Evolutionary conservation across 2,329 filamentous ascomycete genomes (phyloP).

Genomic region (Colletotrichum australisinense): DNA sequence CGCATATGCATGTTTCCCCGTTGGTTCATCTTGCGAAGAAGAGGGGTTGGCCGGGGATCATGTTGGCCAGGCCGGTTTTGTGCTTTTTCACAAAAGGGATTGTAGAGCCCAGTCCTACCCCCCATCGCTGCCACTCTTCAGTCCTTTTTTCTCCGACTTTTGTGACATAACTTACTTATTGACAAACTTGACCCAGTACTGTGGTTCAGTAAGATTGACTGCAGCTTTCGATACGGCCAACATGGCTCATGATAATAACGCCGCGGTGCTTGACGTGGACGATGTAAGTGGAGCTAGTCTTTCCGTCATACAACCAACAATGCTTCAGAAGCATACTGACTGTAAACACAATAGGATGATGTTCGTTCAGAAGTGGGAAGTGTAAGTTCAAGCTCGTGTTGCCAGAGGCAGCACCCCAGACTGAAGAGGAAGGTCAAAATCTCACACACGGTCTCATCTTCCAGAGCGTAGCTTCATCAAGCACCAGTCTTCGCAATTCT

Average conservation of each 20-base stretch:
- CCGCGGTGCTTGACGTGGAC: neutral
- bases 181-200: neutral
- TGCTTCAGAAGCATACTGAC: neutral
- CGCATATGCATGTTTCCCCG: slow-evolving; percentile 1
- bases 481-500: slow-evolving; percentile 45
- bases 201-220: neutral
- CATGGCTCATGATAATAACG: neutral
- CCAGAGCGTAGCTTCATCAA: slow-evolving; percentile 34
- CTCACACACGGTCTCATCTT: neutral
- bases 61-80: no score
- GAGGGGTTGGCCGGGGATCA: neutral
- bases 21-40: neutral
- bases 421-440: no score
- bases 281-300: neutral
- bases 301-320: no score
- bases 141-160: no score
- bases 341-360: neutral
- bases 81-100: no score
- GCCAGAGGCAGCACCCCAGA: no score
- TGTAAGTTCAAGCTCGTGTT: neutral
- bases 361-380: neutral
- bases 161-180: neutral
- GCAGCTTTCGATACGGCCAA: neutral
- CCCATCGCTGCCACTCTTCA: no score
- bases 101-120: no score